These are phyloP conservation scores for Phytophthora europaea DNA, from an alignment of 352 stramenopile species.

Conservation along the genomic window DNA sequence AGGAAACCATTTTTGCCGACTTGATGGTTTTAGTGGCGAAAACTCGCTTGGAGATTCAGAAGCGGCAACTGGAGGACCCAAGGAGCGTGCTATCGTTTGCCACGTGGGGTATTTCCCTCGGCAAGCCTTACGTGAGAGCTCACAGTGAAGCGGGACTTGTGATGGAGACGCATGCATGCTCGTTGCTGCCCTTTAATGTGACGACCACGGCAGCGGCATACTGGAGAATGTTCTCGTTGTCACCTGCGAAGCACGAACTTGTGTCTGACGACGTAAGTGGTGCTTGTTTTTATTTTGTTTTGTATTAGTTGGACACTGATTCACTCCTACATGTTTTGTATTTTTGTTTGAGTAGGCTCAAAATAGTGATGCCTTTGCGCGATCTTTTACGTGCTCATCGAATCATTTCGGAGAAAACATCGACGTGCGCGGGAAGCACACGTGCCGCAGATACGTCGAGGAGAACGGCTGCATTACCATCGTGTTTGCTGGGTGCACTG, in stretches of 20 bases:
- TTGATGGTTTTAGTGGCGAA: slow-evolving; percentile 32
- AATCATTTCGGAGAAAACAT: slow-evolving; percentile 10
- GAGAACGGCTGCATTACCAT: slow-evolving; percentile 28
- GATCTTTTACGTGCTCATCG: slow-evolving; percentile 28
- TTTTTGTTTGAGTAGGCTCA: not conserved
- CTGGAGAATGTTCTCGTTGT: slow-evolving; percentile 35
- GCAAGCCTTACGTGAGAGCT: slow-evolving; percentile 16
- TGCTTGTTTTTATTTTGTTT: not conserved
- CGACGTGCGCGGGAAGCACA: slow-evolving; percentile 29
- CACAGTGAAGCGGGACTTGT: slow-evolving; percentile 22
- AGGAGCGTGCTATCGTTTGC: slow-evolving; percentile 16
- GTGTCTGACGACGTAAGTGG: slow-evolving; percentile 12
- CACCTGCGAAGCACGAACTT: not conserved
- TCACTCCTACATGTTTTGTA: not conserved
- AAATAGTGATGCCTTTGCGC: slow-evolving; percentile 18
- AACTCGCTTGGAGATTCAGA: slow-evolving; percentile 28
- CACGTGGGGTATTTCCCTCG: slow-evolving; percentile 26
- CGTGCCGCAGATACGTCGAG: slow-evolving; percentile 28
- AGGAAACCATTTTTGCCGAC: slow-evolving; percentile 37
- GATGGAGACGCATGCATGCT: slow-evolving; percentile 27
- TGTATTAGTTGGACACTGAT: not conserved
- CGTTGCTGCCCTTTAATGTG: slow-evolving; percentile 28
- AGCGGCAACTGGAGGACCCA: slow-evolving; percentile 23
- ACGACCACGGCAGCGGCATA: slow-evolving; percentile 21
- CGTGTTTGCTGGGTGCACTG: slow-evolving; percentile 25